phyloP scores from a whole-genome alignment of 495 filamentous ascomycete species.

The Penicillium chermesinum region DNA sequence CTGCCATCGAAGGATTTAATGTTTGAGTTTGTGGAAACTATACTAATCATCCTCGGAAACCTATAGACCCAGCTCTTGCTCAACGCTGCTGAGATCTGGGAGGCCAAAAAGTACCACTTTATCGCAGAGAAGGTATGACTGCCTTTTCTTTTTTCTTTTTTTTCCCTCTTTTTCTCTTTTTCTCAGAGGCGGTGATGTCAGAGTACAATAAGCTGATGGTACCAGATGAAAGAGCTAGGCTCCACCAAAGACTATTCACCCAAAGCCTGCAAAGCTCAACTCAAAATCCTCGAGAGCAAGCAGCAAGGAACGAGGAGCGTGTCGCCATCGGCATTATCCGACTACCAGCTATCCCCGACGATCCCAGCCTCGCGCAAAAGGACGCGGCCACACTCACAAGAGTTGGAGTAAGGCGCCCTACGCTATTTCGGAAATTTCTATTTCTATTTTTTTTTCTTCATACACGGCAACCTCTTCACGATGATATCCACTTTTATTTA shows the following conservation, averaged over 20 bases:
- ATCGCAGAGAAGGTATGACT: conserved; percentile 46
- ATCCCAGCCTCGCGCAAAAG: conserved; percentile 17
- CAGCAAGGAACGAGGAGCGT: conserved; percentile 12
- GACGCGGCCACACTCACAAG: conserved; percentile 5
- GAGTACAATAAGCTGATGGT: neutral
- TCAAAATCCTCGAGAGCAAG: conserved; percentile 27
- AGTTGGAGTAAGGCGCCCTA: neutral
- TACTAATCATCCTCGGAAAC: neutral
- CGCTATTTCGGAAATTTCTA: neutral
- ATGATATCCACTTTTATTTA: neutral
- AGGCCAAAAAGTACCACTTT: conserved; percentile 45
- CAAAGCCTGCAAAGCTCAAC: conserved; percentile 35
- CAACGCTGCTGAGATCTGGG: conserved; percentile 44
- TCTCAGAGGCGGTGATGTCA: too few relatives aligned
- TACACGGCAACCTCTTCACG: neutral
- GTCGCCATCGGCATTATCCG: conserved; percentile 24
- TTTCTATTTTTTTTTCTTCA: neutral
- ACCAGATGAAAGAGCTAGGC: conserved; percentile 37
- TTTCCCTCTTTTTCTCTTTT: too few relatives aligned
- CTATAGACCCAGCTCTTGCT: conserved; percentile 43
- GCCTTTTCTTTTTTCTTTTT: too few relatives aligned
- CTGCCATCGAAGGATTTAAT: neutral
- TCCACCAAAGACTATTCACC: conserved; percentile 28
- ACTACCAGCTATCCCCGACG: conserved; percentile 18
- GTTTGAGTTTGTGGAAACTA: too few relatives aligned